These are phyloP conservation scores for Lachancea lanzarotensis DNA, from an alignment of 805 yeast genomes.

Conservation along the genomic window DNA sequence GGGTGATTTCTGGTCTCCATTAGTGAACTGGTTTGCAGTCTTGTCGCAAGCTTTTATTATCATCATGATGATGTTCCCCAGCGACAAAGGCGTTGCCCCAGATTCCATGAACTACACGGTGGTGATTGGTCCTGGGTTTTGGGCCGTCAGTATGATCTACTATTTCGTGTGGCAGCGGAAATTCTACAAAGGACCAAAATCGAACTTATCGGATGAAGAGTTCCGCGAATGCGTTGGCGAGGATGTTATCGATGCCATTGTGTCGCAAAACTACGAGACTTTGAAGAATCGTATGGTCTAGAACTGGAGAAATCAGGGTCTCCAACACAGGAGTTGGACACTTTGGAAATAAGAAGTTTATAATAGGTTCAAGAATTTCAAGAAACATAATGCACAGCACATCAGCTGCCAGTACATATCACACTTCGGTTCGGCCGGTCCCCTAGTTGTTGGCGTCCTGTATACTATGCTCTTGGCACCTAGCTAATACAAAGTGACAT, in stretches of 20 bases:
- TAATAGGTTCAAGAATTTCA: too few relatives aligned
- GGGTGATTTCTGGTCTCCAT: constrained; percentile 44
- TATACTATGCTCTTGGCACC: too few relatives aligned
- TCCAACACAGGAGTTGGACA: too few relatives aligned
- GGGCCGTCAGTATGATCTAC: constrained; percentile 48
- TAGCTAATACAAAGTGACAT: too few relatives aligned
- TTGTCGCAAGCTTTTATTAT: constrained; percentile 47
- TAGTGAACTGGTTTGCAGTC: constrained; percentile 41
- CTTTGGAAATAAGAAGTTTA: too few relatives aligned
- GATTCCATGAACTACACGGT: constrained; percentile 62
- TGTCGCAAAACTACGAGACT: constrained; percentile 6
- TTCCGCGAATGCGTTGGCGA: constrained; percentile 23
- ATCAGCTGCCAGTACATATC: too few relatives aligned
- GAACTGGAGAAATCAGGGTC: too few relatives aligned
- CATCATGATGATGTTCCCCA: constrained; percentile 55
- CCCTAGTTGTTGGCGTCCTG: too few relatives aligned
- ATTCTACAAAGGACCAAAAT: constrained; percentile 50
- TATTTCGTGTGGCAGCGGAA: constrained; percentile 48
- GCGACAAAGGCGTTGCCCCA: constrained; percentile 19
- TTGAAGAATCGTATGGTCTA: constrained; percentile 5
- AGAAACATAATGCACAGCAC: too few relatives aligned
- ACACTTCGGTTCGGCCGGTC: too few relatives aligned
- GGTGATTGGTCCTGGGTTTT: constrained; percentile 55
- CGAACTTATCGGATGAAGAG: constrained; percentile 20
- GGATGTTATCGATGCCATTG: constrained; percentile 14